Base-by-base conservation (phyloP, 1,139 yeast species). In the Blastobotrys proliferans region DNA sequence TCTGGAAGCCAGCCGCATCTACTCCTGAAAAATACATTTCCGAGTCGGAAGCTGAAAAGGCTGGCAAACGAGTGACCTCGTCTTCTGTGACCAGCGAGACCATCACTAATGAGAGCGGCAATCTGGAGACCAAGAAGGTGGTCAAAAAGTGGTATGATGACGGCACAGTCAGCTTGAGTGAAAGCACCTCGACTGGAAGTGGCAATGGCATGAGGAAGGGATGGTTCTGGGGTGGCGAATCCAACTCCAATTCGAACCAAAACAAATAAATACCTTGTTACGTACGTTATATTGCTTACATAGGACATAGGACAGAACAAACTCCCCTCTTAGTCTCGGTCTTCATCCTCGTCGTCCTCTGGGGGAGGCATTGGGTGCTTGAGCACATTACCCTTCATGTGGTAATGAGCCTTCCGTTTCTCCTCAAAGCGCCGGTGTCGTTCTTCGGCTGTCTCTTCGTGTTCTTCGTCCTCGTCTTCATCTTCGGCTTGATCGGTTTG, bases 371-470 rank as follows among this genome's bases (percentile, higher is more conserved):
- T 42, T 14, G 56, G 57, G 9, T 56, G 53, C 35, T 53, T 51
- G 14, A 63, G 51, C 9, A 58, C 59, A 18, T 76, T 78, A 38
- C 73, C 92, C 58, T 81, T 83, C 69, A 81, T 66, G 55, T 81
- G 84, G 61, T 86, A 86, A 61, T 86, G 95, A 42, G 75, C 68
- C 58, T 83, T 84, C 54, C 95, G 75, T 74, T 77, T 70, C 53
- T 81, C 83, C 58, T 84, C 94, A 56, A 87, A 87, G 45, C 72
- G 64, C 50, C 64, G 70, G 58, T 83, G 94, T 54, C 74, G 77
- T 50, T 78, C 83, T 52, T 74, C 86, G 0, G 81, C 78, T 17
- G 75, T 68, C 33, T 68, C 73, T 9, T 64, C 65, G 18, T 60
- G 67, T 21, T 61, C 68, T 13, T 61, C 70, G 22, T 64, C 73